Base-by-base conservation (phyloP, 768 basidiomycete species). In the Amanita rimosa region DNA sequence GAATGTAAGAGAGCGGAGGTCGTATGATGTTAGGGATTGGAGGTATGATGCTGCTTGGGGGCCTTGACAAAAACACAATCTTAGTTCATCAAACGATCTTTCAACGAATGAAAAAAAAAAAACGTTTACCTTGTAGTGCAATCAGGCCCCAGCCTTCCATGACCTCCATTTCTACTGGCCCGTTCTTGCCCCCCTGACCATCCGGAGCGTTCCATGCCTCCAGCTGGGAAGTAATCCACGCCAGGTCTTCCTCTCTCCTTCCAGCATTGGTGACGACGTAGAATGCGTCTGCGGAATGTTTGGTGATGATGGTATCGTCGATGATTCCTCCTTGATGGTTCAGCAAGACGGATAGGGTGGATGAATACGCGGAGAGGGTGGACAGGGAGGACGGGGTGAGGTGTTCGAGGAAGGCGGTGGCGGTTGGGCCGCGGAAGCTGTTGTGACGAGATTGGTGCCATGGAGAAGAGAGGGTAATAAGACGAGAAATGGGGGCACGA, bases 261-360 rank as follows among this genome's bases (percentile, higher is more conserved):
- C 90, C 93, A 0, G 95, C 95, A 60, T 98, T 98, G 0, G 96
- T 99, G 21, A 99, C 95, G 48, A 97, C 85, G 60, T 97, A 99
- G 67, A 80, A 98, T 0, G 83, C 79, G 56, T 83, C 74, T 4
- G 75, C 59, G 0, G 81, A 74, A 61, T 94, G 90, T 58, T 89
- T 91, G 17, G 87, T 89, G 60, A 97, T 80, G 61, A 98, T 78
- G 16, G 85, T 86, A 62, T 99, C 96, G 65, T 99, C 95, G 48
- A 99, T 87, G 55, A 98, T 97, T 6, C 96, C 96, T 1, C 96
- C 95, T 1, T 72, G 60, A 46, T 87, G 81, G 64, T 96, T 97
- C 44, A 98, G 73, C 3, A 97, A 68, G 4, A 96, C 87, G 0
- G 89, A 91, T 11, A 99, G 78, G 0, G 92, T 91, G 0, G 91